Evolutionary conservation across 805 yeast species (phyloP).

Genomic region (Myxozyma monticola): DNA sequence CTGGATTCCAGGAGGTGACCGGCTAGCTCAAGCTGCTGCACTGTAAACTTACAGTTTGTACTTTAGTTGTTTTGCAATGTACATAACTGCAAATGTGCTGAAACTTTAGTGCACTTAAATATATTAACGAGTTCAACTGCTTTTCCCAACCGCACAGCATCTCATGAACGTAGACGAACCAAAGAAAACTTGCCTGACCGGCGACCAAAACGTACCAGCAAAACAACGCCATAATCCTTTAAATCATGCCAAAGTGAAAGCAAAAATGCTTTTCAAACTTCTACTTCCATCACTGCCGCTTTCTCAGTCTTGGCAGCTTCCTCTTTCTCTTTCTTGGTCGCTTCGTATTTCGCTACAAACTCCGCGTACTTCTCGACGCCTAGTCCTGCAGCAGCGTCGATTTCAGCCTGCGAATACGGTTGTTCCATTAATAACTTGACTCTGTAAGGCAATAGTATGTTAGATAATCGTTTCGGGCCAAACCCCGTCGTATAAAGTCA

Average conservation of each 20-base stretch:
- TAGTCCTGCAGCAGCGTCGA: slow-evolving; percentile 86
- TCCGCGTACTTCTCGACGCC: slow-evolving; percentile 65
- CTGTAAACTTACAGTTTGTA: too few relatives aligned
- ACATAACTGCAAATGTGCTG: neutral
- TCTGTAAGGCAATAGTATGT: slow-evolving; percentile 37
- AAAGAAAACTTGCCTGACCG: too few relatives aligned
- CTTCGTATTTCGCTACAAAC: slow-evolving; percentile 52
- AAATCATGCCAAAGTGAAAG: too few relatives aligned
- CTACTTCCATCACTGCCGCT: slow-evolving; percentile 6
- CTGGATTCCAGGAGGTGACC: slow-evolving; percentile 58
- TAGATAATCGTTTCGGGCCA: neutral
- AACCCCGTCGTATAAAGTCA: neutral
- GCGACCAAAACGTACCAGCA: too few relatives aligned
- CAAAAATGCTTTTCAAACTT: neutral
- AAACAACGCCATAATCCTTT: too few relatives aligned
- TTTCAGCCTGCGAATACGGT: slow-evolving; percentile 85
- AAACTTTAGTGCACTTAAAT: neutral
- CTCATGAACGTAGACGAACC: too few relatives aligned
- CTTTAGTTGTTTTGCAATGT: too few relatives aligned
- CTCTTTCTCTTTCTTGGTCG: slow-evolving; percentile 54
- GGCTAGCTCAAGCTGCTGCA: too few relatives aligned
- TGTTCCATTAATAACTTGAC: slow-evolving; percentile 70
- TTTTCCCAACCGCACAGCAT: neutral
- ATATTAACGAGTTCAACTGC: neutral
- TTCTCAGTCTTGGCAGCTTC: slow-evolving; percentile 43